phyloP scores from a whole-genome alignment of 2,329 filamentous ascomycete species.

The Juglanconis sp. region DNA sequence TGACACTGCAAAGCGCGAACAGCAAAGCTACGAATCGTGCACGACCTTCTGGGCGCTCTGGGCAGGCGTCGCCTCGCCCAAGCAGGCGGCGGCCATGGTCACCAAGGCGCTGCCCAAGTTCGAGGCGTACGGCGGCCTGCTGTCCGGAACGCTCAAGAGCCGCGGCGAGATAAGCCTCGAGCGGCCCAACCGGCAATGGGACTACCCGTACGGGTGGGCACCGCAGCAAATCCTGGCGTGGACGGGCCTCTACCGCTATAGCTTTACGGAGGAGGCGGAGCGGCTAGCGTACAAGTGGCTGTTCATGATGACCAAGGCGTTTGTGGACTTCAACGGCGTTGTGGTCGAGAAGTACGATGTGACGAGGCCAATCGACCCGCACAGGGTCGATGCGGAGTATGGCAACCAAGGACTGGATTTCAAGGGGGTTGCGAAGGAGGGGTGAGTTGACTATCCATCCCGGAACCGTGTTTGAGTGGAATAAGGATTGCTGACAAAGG shows the following conservation, averaged over 20 bases:
- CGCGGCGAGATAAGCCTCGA: slow-evolving; percentile 76
- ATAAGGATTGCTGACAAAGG: slow-evolving; percentile 25
- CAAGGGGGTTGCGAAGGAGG: slow-evolving; percentile 92
- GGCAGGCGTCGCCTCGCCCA: slow-evolving; percentile 82
- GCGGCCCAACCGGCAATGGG: slow-evolving; percentile 94
- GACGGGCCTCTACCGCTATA: slow-evolving; percentile 88
- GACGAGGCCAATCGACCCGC: slow-evolving; percentile 82
- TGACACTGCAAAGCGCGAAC: slow-evolving; percentile 76
- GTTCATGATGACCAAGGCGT: slow-evolving; percentile 97
- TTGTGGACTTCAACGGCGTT: slow-evolving; percentile 96
- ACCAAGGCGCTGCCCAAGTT: slow-evolving; percentile 79
- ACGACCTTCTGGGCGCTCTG: slow-evolving; percentile 98
- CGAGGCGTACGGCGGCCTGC: slow-evolving; percentile 80
- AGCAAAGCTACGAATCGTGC: slow-evolving; percentile 80
- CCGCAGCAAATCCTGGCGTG: slow-evolving; percentile 98
- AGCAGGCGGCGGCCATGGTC: slow-evolving; percentile 82
- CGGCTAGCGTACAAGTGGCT: slow-evolving; percentile 93
- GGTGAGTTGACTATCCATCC: slow-evolving; percentile 56
- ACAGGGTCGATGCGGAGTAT: slow-evolving; percentile 94
- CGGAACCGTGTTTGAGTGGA: neutral
- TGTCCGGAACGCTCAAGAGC: slow-evolving; percentile 86
- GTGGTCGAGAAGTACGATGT: slow-evolving; percentile 99
- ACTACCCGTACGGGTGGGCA: slow-evolving; percentile 97
- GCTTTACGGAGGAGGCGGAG: slow-evolving; percentile 86
- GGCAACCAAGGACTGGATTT: slow-evolving; percentile 95